Percentiles rank a stretch among this genome's conserved stretches.
These are phyloP conservation scores for Cordyceps farinosa DNA, from an alignment of 2,329 filamentous ascomycete genomes.

Conservation along the genomic window DNA sequence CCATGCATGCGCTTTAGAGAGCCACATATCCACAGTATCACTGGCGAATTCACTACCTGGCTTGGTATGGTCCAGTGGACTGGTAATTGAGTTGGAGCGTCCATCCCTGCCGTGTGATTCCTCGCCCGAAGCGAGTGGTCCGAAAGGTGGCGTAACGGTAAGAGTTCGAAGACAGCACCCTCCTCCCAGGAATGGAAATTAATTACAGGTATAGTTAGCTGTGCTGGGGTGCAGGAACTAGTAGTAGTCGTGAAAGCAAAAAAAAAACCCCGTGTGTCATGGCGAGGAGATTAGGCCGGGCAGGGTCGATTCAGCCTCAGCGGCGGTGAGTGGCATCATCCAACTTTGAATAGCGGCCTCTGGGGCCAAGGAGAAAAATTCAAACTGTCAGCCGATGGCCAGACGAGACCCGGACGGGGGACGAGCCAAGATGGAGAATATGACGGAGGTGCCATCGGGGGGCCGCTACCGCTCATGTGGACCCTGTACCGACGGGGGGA, in stretches of 20 bases:
- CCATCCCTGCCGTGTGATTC: background rate
- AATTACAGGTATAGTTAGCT: background rate
- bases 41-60: background rate
- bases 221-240: background rate
- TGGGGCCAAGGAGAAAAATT: slow-evolving; percentile 12
- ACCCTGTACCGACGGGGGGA: slow-evolving; percentile 16
- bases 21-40: background rate
- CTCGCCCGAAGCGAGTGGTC: background rate
- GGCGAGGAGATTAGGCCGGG: background rate
- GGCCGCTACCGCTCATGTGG: slow-evolving; percentile 12
- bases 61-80: background rate
- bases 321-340: slow-evolving; percentile 10
- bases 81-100: background rate
- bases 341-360: background rate
- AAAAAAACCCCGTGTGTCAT: background rate
- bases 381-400: slow-evolving; percentile 13
- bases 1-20: background rate
- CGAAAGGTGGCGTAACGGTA: background rate
- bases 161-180: background rate
- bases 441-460: slow-evolving; percentile 15
- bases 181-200: background rate
- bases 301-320: slow-evolving; percentile 11
- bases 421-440: slow-evolving; percentile 8
- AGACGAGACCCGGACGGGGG: slow-evolving; percentile 11
- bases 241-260: background rate